A percentile compares a stretch with the other conserved stretches of the same genome.
Conservation (phyloP, 148 eudicot genomes). For the Fagopyrum homotropicum region DNA sequence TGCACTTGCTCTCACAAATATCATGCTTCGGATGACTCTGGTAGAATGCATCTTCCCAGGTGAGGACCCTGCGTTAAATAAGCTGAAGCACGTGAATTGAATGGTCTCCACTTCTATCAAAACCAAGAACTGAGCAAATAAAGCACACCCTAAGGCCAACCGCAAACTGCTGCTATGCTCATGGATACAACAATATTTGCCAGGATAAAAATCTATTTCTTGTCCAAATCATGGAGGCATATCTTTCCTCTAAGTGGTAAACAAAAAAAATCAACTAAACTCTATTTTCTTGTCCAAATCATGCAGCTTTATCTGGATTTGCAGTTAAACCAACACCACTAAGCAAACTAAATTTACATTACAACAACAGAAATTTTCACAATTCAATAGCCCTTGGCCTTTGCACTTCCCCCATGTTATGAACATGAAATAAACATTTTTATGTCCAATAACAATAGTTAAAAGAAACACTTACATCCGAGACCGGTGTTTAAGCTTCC, state of each 20-base stretch:
- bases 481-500: conserved; percentile 75
- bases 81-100: conserved; percentile 11
- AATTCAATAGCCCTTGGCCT: not conserved
- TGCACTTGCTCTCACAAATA: conserved; percentile 30
- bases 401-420: not conserved
- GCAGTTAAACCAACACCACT: not conserved
- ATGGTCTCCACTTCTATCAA: not conserved
- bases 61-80: conserved; percentile 41
- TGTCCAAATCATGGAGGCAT: no score
- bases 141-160: not conserved
- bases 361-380: not conserved
- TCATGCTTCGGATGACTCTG: conserved; percentile 33
- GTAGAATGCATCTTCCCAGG: conserved; percentile 85
- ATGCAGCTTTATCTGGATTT: not conserved
- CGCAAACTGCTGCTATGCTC: not conserved
- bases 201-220: no score
- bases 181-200: not conserved
- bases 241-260: not conserved
- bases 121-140: not conserved
- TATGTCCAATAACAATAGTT: not conserved
- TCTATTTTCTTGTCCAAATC: conserved; percentile 1
- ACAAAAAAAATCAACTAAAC: not conserved
- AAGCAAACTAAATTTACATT: not conserved
- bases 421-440: not conserved
- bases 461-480: conserved; percentile 52